Evolutionary conservation across 805 yeast species (phyloP), one percentile per base, ranked within the genome.

Genomic region (Scheffersomyces stipitis): DNA sequence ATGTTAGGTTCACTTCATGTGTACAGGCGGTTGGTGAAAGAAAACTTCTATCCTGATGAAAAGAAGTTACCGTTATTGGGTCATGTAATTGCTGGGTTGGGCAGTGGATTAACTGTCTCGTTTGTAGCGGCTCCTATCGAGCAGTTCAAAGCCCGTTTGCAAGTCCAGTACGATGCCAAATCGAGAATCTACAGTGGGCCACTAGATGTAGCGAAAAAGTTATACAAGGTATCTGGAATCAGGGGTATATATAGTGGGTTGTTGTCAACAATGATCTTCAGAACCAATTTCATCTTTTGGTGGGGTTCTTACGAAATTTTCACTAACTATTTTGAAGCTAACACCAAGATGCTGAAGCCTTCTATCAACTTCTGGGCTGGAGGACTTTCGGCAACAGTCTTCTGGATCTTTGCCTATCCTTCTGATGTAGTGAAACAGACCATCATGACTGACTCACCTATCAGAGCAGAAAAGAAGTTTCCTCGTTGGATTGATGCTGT

Each of bases 61-160:
- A 62, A 71, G 17, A 79, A 77, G 52, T 64, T 89, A 42, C 96
- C 96, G 1, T 58, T 88, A 12, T 42, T 73, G 12, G 96, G 95
- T 1, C 88, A 84, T 52, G 70, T 84, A 20, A 59, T 83, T 15
- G 91, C 96, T 1, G 83, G 81, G 0, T 56, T 78, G 20, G 95
- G 95, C n/a, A 80, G 93, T 6, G 96, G 97, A 2, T 78, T 83
- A 83, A 89, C 96, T 0, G 96, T 89, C 10, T 81, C 91, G 31
- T 84, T 89, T 65, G 90, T 89, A n/a, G 97, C 97, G 4, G 96
- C 96, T 0, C 96, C 96, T 2, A 83, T 89, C 5, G 97, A 89
- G 58, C 83, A 84, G 49, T 80, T 89, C 48, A 89, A 89, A 62
- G 96, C 95, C 3, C 73, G 95, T 44, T 69, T 89, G 34, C 96